Conservation (phyloP, 805 yeast species). For the Millerozyma miso region DNA sequence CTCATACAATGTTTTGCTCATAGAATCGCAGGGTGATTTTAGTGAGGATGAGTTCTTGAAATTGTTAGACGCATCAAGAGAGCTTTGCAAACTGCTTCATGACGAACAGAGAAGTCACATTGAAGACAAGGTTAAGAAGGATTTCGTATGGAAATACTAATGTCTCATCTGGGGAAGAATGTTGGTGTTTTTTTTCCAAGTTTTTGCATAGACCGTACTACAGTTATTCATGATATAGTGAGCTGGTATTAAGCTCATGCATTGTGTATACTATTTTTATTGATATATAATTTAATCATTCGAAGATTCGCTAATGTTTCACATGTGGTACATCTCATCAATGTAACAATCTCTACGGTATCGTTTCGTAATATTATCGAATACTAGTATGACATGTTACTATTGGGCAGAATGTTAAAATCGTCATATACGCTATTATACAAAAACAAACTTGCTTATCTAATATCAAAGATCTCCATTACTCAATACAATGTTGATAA, state of each 20-base stretch:
- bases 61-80: conserved; percentile 50
- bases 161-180: no score
- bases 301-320: not conserved
- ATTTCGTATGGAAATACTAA: conserved; percentile 53
- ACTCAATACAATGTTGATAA: conserved; percentile 39
- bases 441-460: not conserved
- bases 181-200: not conserved
- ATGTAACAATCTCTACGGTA: no score
- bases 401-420: not conserved
- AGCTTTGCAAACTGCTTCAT: conserved; percentile 43
- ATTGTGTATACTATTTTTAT: not conserved
- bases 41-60: conserved; percentile 49
- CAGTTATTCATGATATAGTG: not conserved
- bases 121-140: conserved; percentile 43
- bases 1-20: conserved; percentile 54
- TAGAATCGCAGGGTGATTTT: conserved; percentile 73
- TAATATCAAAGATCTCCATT: not conserved
- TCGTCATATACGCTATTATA: not conserved
- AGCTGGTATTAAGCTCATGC: not conserved
- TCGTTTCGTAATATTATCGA: no score
- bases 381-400: no score
- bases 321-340: no score
- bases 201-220: not conserved
- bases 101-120: conserved; percentile 45
- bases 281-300: not conserved